Conservation (phyloP, 805 yeast genomes). For the Blastobotrys americana region DNA sequence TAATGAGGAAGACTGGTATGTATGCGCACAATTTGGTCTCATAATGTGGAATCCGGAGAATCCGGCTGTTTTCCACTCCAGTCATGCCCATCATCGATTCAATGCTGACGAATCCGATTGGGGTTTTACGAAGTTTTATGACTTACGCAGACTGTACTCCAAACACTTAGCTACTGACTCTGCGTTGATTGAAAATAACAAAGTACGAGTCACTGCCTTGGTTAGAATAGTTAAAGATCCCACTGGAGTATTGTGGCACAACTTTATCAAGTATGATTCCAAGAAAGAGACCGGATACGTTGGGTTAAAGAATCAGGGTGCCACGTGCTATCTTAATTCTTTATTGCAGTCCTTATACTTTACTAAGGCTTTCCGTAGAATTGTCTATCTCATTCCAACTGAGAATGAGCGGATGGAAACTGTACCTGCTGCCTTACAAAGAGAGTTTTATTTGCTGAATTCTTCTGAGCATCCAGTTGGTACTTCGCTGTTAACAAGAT, state of each 20-base stretch:
- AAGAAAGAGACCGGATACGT: slow-evolving; percentile 83
- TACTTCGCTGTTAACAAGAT: slow-evolving; percentile 76
- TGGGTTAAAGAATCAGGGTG: slow-evolving; percentile 94
- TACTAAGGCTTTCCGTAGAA: slow-evolving; percentile 71
- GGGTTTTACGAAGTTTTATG: slow-evolving; percentile 85
- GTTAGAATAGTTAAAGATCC: slow-evolving; percentile 76
- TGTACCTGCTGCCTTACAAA: slow-evolving; percentile 80
- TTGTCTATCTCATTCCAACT: slow-evolving; percentile 88
- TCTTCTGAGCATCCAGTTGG: slow-evolving; percentile 70
- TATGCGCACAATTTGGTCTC: slow-evolving; percentile 87
- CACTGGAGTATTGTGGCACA: slow-evolving; percentile 93
- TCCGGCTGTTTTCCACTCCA: slow-evolving; percentile 51
- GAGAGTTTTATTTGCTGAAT: slow-evolving; percentile 74
- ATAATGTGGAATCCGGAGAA: slow-evolving; percentile 75
- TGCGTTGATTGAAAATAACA: slow-evolving; percentile 45
- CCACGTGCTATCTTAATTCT: slow-evolving; percentile 94
- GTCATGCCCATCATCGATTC: slow-evolving; percentile 73
- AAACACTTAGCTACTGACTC: slow-evolving; percentile 20
- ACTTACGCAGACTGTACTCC: slow-evolving; percentile 39
- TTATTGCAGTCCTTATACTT: slow-evolving; percentile 83
- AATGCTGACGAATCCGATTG: slow-evolving; percentile 75
- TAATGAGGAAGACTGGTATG: slow-evolving; percentile 52
- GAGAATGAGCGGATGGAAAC: slow-evolving; percentile 47
- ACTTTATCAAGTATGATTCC: slow-evolving; percentile 70
- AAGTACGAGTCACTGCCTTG: slow-evolving; percentile 65